Conservation (phyloP, 192 early-diverging fungal species). For the Phycomyces nitens region DNA sequence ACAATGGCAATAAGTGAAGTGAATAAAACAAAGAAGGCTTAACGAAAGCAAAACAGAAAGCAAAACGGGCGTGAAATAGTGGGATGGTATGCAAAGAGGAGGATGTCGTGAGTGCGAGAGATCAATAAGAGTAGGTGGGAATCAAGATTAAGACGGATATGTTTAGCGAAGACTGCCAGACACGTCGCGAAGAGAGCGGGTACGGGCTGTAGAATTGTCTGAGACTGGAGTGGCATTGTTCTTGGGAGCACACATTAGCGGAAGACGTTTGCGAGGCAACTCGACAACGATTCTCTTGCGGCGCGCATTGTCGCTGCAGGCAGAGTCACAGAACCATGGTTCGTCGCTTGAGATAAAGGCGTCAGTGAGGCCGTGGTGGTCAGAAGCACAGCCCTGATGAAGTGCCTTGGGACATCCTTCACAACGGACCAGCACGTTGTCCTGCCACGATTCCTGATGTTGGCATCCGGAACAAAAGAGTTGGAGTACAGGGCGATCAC, state of each 20-base stretch:
- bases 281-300: conserved; percentile 58
- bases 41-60: conserved; percentile 2
- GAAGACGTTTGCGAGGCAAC: conserved; percentile 57
- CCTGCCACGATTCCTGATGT: conserved; percentile 54
- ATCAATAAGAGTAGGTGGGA: background rate
- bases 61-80: background rate
- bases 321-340: conserved; percentile 60
- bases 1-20: background rate
- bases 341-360: conserved; percentile 44
- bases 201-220: conserved; percentile 6
- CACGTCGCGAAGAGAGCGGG: conserved; percentile 12
- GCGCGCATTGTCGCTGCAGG: conserved; percentile 53
- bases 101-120: background rate
- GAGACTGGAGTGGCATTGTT: background rate
- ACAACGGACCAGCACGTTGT: conserved; percentile 71
- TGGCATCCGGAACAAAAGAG: conserved; percentile 81
- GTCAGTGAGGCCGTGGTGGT: conserved; percentile 35
- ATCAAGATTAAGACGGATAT: too few relatives aligned
- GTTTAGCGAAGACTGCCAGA: background rate
- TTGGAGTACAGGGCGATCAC: conserved; percentile 83
- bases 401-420: conserved; percentile 82
- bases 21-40: conserved; percentile 4
- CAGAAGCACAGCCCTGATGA: conserved; percentile 65
- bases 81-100: background rate
- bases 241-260: conserved; percentile 61